Conservation (phyloP, 257 asterid species). For the Solanum clarkiae region DNA sequence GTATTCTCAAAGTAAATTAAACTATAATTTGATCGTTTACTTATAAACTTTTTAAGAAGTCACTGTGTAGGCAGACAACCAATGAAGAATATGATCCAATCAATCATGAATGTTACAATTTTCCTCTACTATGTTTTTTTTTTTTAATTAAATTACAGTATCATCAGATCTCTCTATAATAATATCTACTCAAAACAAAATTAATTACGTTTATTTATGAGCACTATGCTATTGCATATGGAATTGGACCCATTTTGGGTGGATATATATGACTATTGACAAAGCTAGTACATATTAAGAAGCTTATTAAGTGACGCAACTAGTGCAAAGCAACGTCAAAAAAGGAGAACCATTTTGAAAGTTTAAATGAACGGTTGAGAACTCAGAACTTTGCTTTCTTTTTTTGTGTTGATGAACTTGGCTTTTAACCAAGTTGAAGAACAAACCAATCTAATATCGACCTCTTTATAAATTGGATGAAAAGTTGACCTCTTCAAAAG, state of each 20-base stretch:
- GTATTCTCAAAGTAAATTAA: not conserved
- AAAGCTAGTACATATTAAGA: not conserved
- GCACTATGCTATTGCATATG: not conserved
- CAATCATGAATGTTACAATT: not conserved
- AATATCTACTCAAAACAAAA: no score
- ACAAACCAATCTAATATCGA: not conserved
- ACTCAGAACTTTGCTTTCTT: not conserved
- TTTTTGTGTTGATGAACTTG: not conserved
- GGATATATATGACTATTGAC: not conserved
- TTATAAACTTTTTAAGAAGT: no score
- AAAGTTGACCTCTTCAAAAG: not conserved
- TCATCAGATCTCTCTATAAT: not conserved
- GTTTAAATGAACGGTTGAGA: not conserved
- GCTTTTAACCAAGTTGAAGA: not conserved
- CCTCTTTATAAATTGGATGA: not conserved
- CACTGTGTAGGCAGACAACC: no score
- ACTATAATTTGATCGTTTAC: not conserved
- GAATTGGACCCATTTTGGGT: not conserved
- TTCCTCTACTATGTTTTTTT: not conserved
- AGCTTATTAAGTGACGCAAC: not conserved
- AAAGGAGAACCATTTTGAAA: not conserved
- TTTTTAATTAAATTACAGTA: not conserved
- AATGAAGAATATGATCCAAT: not conserved
- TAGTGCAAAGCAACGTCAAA: not conserved
- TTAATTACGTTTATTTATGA: not conserved